A percentile compares a stretch with the other conserved stretches of the same genome.
Evolutionary conservation across 257 asterid species (phyloP).

Genomic region (Mentha longifolia): DNA sequence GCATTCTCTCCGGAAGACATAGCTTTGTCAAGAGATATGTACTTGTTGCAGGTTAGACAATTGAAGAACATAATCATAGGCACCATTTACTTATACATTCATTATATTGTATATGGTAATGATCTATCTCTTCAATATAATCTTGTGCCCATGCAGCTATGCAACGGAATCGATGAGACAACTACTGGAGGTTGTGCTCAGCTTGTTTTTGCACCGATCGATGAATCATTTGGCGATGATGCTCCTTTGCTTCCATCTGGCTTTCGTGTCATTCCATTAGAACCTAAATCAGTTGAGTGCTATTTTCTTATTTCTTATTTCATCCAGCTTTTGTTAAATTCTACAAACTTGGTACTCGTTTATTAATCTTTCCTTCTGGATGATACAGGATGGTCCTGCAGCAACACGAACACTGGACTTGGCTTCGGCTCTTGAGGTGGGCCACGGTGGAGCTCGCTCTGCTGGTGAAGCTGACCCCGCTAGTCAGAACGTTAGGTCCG

Average conservation of each 20-base stretch:
- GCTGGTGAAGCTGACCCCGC: constrained; percentile 58
- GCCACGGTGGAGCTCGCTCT: constrained; percentile 58
- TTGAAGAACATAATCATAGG: not conserved
- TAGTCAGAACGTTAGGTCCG: constrained; percentile 69
- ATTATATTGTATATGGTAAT: not conserved
- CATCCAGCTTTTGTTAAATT: not conserved
- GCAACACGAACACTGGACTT: constrained; percentile 79
- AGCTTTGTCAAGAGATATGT: constrained; percentile 84
- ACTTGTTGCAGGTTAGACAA: constrained; percentile 72
- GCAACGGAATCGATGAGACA: constrained; percentile 88
- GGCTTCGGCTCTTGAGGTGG: constrained; percentile 86
- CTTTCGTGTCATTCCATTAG: constrained; percentile 90
- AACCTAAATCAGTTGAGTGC: constrained; percentile 78
- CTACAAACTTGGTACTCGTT: too few species aligned
- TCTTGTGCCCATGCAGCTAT: constrained; percentile 49
- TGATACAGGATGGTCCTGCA: constrained; percentile 65
- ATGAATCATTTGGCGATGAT: constrained; percentile 91
- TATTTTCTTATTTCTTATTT: not conserved
- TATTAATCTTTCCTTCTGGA: not conserved
- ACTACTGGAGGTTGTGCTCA: constrained; percentile 80
- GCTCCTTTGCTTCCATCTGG: constrained; percentile 93
- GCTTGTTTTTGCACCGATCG: constrained; percentile 95
- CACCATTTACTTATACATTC: not conserved
- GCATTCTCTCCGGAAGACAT: constrained; percentile 84
- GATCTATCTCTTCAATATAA: constrained; percentile 19